Evolutionary conservation across 139 green algal genomes (phyloP).

Genomic region (Micromonas pusilla): DNA sequence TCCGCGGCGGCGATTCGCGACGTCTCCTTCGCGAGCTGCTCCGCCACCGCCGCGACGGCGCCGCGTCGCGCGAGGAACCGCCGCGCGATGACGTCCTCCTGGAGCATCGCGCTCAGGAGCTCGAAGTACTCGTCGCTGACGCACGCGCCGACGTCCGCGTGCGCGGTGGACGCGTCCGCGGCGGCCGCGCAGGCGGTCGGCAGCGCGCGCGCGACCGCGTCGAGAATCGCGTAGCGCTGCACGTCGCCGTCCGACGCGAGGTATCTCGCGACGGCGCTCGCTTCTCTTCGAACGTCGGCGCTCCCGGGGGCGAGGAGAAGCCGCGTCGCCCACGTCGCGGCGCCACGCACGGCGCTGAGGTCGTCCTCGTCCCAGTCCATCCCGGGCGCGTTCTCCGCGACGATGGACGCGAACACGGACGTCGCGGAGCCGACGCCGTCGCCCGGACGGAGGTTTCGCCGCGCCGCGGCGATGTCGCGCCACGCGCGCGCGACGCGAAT

Average conservation of each 20-base stretch:
- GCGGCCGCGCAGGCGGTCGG: background rate
- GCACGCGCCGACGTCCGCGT: constrained; percentile 10
- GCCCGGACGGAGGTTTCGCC: background rate
- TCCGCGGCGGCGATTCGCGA: background rate
- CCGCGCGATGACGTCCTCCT: constrained; percentile 16
- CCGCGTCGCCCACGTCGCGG: constrained; percentile 25
- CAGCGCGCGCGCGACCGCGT: background rate
- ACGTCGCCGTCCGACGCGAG: background rate
- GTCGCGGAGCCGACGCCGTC: background rate
- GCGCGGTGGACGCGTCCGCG: background rate
- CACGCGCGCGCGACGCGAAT: background rate
- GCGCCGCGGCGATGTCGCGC: no score
- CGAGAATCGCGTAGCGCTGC: background rate
- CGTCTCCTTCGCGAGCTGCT: background rate
- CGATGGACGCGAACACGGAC: no score
- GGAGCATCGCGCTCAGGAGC: constrained; percentile 25
- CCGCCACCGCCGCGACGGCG: background rate
- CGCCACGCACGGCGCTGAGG: constrained; percentile 32
- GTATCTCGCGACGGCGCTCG: background rate
- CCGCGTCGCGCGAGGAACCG: background rate
- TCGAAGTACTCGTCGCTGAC: constrained; percentile 27
- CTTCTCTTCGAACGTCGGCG: background rate
- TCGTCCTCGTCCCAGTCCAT: constrained; percentile 37
- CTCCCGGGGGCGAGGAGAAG: constrained; percentile 29
- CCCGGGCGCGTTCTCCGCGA: no score